Evolutionary conservation across 805 yeast species (phyloP), one percentile per base, ranked within the genome.

Genomic region (Wickerhamomyces ciferrii): DNA sequence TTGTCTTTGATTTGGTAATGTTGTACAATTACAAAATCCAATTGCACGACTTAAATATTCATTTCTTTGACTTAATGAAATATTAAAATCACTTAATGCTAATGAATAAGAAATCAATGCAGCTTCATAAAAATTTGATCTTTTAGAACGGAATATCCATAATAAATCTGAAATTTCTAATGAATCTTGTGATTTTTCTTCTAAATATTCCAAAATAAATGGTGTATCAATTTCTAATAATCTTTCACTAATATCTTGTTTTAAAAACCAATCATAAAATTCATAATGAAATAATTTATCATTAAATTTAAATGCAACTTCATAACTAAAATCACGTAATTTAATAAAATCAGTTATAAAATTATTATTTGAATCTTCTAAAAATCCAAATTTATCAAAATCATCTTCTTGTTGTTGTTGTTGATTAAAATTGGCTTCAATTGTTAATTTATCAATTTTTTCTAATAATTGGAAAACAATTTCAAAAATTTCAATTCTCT

Each of bases 221-320:
- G 91, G 87, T 0, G 97, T 88, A 45, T 87, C 86, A 47, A 92
- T 75, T 41, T 84, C 87, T 48, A 92, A 71, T 39, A 94, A 69
- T 50, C 87, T 79, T 46, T 85, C 94, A 50, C 87, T 83, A 25
- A 81, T 76, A 4, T 88, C 91, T 58, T 87, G 87, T 39, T 74
- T 67, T 31, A 89, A 83, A 55, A 89, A 83, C 97, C 98, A 94
- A 62, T 88, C 92, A 64, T 94, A 94, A 53, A 94, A 78, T 52
- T 87, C 87, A 66, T 83, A 89, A 53, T 94, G 99, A 75, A 94
- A 94, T n/a, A 81, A 63, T 58, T 84, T 87, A 61, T 94, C 98
- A 40, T 78, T 73, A 44, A 83, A 83, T 17, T 78, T 76, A 56
- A 90, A 81, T 46, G 94, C 87, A 17, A 84, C 74, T 9, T 77